Base-by-base conservation (phyloP, 2,329 filamentous ascomycete genomes). In the Thermomyces lanuginosus region DNA sequence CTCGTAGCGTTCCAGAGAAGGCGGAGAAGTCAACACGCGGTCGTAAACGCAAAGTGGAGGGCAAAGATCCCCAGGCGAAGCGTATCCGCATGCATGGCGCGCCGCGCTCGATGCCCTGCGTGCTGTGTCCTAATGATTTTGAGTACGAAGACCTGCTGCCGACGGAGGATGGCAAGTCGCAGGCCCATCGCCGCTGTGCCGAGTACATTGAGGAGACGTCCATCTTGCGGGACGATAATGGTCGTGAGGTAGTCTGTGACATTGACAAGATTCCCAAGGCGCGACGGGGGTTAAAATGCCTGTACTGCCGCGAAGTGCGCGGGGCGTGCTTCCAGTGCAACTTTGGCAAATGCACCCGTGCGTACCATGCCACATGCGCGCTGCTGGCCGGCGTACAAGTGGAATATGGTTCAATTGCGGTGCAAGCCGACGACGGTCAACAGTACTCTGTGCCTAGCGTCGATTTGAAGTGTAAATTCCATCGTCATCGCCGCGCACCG, bases 321-420 rank as follows among this genome's bases (percentile, higher is more conserved):
- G 89, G 89, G n/a, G 82, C 82, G 9, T 93, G 86, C 55, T 91
- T 98, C 57, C 86, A 95, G 51, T 98, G 89, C 54, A 91, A 82
- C 1, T 76, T 82, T 40, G 86, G 84, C 60, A 95, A 92, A 50
- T 98, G 89, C 44, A 77, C 81, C 3, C 67, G 89, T 36, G 77
- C 86, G 6, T 98, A 93, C 53, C 89, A 98, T 49, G 80, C 86
- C 9, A 95, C 84, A 1, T 98, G 89, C 48, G 89, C 89, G 2
- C 76, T 83, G 5, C 75, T 86, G 12, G 86, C 84, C 18, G 89
- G 89, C 30, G 83, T 93, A 2, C 79, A 92, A 46, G 74, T 93
- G 25, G 86, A 98, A 47, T 72, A 82, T 41, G 80, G 80, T 16
- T 72, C 82, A 18, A 74, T 92, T 16, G 79, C 82, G 0, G 78